Conservation (phyloP, 2,329 filamentous ascomycete species). For the Niveomyces coronatus region DNA sequence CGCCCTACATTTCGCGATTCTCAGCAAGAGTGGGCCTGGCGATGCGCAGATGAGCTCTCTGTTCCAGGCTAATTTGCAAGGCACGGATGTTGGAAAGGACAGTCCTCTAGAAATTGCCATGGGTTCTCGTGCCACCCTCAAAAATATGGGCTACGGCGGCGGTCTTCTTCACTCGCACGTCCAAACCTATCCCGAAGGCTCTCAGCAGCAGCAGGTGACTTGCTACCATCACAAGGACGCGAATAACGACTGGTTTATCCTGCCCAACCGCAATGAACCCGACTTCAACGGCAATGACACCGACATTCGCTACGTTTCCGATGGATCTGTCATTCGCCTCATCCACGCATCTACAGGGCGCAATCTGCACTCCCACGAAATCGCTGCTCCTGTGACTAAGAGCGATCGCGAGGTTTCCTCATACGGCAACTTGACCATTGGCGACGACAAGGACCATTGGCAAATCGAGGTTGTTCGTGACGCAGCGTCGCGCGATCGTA, state of each 20-base stretch:
- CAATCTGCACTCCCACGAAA: conserved; percentile 90
- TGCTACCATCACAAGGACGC: conserved; percentile 99
- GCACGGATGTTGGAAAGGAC: conserved; percentile 87
- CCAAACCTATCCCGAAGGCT: conserved; percentile 92
- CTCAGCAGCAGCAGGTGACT: conserved; percentile 88
- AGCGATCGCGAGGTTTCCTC: conserved; percentile 85
- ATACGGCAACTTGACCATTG: conserved; percentile 91
- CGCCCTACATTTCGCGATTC: conserved; percentile 84
- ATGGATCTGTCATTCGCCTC: conserved; percentile 71
- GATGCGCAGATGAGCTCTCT: conserved; percentile 99
- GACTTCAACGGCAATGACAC: conserved; percentile 60
- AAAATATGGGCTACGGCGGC: conserved; percentile 99
- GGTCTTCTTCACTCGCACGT: conserved; percentile 93
- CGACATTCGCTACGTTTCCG: conserved; percentile 63
- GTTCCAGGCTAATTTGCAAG: conserved; percentile 92
- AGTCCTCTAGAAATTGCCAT: conserved; percentile 86
- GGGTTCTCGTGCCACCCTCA: conserved; percentile 83
- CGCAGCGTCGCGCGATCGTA: conserved; percentile 75
- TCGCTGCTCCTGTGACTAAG: conserved; percentile 83
- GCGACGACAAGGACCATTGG: conserved; percentile 98
- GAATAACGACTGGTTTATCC: conserved; percentile 99
- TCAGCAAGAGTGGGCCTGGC: conserved; percentile 87
- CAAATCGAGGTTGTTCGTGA: conserved; percentile 84
- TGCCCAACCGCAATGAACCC: conserved; percentile 72
- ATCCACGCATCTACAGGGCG: conserved; percentile 93